Conservation (phyloP, 2,329 filamentous ascomycete genomes). For the Penicillium sp. region DNA sequence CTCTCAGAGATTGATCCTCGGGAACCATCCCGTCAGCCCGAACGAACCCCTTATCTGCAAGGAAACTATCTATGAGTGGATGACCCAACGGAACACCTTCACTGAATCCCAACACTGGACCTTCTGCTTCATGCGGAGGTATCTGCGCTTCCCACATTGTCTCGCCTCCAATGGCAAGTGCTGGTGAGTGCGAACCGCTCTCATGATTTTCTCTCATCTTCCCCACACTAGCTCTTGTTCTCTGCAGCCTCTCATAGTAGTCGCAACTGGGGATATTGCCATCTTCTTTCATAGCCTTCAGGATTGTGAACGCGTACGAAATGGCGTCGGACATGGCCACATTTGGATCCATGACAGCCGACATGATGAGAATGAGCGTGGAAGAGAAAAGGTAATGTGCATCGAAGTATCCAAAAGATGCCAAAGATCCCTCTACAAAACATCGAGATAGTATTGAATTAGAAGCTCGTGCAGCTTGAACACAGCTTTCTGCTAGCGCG, state of each 20-base stretch:
- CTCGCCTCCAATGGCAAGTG: conserved; percentile 1
- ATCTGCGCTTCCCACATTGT: conserved; percentile 7
- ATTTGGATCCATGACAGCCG: conserved; percentile 16
- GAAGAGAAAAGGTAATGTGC: conserved; percentile 23
- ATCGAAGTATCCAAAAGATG: conserved; percentile 23
- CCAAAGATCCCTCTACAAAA: conserved; percentile 22
- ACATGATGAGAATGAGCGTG: conserved; percentile 21
- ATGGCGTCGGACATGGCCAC: conserved; percentile 18
- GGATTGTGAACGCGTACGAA: conserved; percentile 18
- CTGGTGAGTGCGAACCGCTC: neutral
- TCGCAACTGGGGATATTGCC: conserved; percentile 20
- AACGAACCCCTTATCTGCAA: conserved; percentile 13
- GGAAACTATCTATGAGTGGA: conserved; percentile 17
- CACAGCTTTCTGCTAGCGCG: conserved; percentile 21
- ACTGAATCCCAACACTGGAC: conserved; percentile 4
- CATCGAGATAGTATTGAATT: conserved; percentile 20
- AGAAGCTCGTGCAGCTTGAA: conserved; percentile 19
- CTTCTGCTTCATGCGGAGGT: conserved; percentile 6
- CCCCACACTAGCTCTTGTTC: conserved; percentile 15
- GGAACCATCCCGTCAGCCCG: conserved; percentile 15
- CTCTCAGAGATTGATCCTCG: conserved; percentile 12
- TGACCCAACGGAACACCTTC: conserved; percentile 14
- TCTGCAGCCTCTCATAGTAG: conserved; percentile 19
- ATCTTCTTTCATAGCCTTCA: conserved; percentile 20
- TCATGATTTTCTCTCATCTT: conserved; percentile 15